Evolutionary conservation across 495 filamentous ascomycete species (phyloP).

Genomic region (Clohesyomyces aquaticus): DNA sequence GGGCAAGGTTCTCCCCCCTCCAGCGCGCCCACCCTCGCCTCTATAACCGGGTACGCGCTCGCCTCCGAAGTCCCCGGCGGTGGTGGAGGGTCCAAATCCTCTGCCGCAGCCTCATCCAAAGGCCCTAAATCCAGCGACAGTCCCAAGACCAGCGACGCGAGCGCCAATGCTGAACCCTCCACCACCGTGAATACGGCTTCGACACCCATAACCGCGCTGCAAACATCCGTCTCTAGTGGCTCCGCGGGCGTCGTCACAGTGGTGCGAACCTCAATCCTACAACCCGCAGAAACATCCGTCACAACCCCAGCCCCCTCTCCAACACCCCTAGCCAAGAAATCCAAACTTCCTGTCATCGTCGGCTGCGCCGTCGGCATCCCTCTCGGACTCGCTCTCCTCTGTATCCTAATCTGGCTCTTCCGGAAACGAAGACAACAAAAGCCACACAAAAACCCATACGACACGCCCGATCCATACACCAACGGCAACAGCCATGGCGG

Average conservation of each 20-base stretch:
- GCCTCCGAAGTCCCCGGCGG: neutral
- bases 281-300: neutral
- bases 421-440: constrained; percentile 21
- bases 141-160: neutral
- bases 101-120: constrained; percentile 6
- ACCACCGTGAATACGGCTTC: neutral
- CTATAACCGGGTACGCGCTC: constrained; percentile 16
- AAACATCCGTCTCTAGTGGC: constrained; percentile 16
- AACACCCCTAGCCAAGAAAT: constrained; percentile 9
- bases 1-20: constrained; percentile 14
- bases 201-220: constrained; percentile 6
- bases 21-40: constrained; percentile 25
- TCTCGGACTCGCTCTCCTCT: constrained; percentile 25
- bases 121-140: neutral
- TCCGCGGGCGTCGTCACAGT: constrained; percentile 13
- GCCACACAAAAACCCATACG: neutral
- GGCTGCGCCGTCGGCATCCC: constrained; percentile 37
- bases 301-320: neutral
- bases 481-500: neutral
- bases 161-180: neutral
- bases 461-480: constrained; percentile 4
- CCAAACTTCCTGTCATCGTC: constrained; percentile 25
- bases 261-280: constrained; percentile 12
- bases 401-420: constrained; percentile 28
- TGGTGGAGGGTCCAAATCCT: neutral